Conservation (phyloP, 352 stramenopile genomes). For the Globisporangium uncinulatum region DNA sequence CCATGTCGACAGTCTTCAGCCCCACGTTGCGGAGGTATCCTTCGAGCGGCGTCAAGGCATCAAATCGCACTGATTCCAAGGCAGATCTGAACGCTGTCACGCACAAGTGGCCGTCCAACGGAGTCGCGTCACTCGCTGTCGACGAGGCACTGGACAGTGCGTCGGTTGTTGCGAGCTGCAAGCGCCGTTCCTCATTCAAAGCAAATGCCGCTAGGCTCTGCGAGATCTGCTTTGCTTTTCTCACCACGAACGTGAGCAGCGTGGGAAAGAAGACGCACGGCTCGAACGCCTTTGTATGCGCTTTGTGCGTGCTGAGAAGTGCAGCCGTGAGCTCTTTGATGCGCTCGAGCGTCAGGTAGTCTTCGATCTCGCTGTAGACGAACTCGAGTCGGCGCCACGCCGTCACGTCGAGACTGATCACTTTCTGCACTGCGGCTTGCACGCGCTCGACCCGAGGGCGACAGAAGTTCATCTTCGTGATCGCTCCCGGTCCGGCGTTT, state of each 20-base stretch:
- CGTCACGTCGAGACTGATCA: constrained; percentile 7
- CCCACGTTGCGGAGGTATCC: constrained; percentile 13
- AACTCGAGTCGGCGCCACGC: constrained; percentile 12
- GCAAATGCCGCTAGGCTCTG: constrained; percentile 6
- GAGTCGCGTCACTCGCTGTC: background rate
- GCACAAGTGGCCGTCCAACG: background rate
- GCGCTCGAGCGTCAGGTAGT: background rate
- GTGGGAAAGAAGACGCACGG: constrained; percentile 11
- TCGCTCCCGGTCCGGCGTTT: constrained; percentile 6
- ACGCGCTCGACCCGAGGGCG: constrained; percentile 11
- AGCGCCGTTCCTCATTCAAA: background rate
- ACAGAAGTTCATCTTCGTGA: constrained; percentile 13
- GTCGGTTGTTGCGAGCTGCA: too few relatives aligned
- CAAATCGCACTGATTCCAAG: background rate
- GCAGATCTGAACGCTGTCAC: background rate
- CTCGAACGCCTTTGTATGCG: constrained; percentile 9
- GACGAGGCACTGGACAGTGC: background rate
- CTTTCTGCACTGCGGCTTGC: constrained; percentile 8
- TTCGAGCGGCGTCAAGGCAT: constrained; percentile 6
- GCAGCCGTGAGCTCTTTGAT: constrained; percentile 9
- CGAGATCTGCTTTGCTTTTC: constrained; percentile 11
- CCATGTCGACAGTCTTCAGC: constrained; percentile 13
- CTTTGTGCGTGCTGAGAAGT: constrained; percentile 8
- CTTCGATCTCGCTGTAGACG: constrained; percentile 11
- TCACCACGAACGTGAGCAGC: constrained; percentile 7